Evolutionary conservation across 2,329 filamentous ascomycete species (phyloP).

Genomic region (Ophiobolus disseminans): DNA sequence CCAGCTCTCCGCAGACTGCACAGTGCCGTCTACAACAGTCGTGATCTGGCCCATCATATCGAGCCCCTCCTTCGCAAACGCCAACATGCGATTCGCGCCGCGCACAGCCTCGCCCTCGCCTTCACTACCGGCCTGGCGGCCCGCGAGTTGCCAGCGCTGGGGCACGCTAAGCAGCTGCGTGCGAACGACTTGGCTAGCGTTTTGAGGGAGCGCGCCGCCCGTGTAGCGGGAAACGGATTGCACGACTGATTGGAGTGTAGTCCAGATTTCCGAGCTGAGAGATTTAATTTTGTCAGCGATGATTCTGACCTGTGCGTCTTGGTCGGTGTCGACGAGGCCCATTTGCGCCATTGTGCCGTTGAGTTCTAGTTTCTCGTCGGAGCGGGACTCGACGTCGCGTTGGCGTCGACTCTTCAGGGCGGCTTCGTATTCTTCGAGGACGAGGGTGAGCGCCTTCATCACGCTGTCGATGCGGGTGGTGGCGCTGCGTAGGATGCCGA

Average conservation of each 20-base stretch:
- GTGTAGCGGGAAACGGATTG: constrained; percentile 87
- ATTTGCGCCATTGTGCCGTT: constrained; percentile 26
- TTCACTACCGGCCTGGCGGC: constrained; percentile 50
- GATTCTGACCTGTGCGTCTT: constrained; percentile 57
- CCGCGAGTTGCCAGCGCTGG: constrained; percentile 79
- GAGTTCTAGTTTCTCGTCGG: constrained; percentile 17
- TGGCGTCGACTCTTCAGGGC: constrained; percentile 44
- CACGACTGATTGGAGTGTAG: constrained; percentile 75
- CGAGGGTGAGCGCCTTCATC: constrained; percentile 74
- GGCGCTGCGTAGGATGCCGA: constrained; percentile 79
- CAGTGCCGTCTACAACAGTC: constrained; percentile 84
- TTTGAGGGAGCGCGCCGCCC: constrained; percentile 88
- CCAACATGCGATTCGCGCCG: constrained; percentile 76
- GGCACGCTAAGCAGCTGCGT: constrained; percentile 85
- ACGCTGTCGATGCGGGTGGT: constrained; percentile 81
- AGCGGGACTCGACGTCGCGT: constrained; percentile 26
- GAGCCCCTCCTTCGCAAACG: constrained; percentile 86
- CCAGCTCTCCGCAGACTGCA: constrained; percentile 91
- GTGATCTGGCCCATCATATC: constrained; percentile 96
- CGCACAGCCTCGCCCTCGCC: constrained; percentile 53
- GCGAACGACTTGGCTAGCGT: constrained; percentile 82
- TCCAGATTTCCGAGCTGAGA: constrained; percentile 57
- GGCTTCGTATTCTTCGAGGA: constrained; percentile 81
- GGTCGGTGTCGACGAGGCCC: constrained; percentile 26
- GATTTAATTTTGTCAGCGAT: constrained; percentile 81